phyloP scores from a whole-genome alignment of 257 asterid genomes.

The Linderniella brevidens region DNA sequence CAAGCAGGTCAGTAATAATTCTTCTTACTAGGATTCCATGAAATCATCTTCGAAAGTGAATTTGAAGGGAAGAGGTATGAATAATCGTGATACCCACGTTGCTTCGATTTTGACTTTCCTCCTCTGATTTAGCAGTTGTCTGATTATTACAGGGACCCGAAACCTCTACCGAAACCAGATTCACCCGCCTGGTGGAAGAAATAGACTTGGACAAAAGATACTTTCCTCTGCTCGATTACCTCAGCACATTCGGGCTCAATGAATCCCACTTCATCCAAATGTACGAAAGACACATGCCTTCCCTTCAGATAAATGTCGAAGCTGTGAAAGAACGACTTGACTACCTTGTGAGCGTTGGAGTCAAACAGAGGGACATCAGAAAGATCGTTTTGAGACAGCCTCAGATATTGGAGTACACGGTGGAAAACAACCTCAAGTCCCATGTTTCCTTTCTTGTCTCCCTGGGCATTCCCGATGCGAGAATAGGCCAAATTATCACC shows the following conservation, averaged over 20 bases:
- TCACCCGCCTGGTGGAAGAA: conserved; percentile 45
- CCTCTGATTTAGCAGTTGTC: conserved; percentile 1
- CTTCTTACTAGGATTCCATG: conserved; percentile 10
- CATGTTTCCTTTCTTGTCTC: conserved; percentile 61
- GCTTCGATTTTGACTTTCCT: too few relatives aligned
- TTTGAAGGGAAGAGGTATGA: conserved; percentile 36
- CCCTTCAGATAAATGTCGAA: conserved; percentile 70
- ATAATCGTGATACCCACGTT: too few relatives aligned
- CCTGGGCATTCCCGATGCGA: conserved; percentile 74
- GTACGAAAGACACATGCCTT: conserved; percentile 92
- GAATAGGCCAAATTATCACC: conserved; percentile 72
- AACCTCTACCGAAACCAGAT: conserved; percentile 24
- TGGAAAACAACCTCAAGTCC: conserved; percentile 72
- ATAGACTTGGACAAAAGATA: conserved; percentile 65
- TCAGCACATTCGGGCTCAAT: conserved; percentile 65
- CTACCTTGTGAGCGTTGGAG: conserved; percentile 66
- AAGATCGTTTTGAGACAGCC: conserved; percentile 86
- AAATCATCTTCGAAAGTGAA: conserved; percentile 10
- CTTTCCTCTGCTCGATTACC: conserved; percentile 71
- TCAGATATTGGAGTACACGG: conserved; percentile 70
- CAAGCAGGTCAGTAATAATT: conserved; percentile 12
- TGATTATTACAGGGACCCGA: conserved; percentile 33
- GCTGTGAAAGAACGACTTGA: conserved; percentile 73
- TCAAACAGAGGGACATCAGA: conserved; percentile 59
- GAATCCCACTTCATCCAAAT: conserved; percentile 73